Evolutionary conservation across 208 protist species (phyloP).

Genomic region (Trypanosoma cruzi): DNA sequence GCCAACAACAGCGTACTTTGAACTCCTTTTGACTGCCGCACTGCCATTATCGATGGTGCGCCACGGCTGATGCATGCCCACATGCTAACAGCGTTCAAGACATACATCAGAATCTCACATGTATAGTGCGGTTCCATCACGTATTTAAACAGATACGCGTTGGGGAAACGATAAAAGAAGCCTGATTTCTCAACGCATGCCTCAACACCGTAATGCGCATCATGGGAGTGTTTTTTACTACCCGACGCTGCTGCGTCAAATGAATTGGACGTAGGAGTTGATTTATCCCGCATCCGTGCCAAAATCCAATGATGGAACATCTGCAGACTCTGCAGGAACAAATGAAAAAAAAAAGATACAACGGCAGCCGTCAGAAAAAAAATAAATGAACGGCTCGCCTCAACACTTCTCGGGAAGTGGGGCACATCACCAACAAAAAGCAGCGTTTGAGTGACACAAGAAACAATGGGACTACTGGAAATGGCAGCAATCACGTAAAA

Average conservation of each 20-base stretch:
- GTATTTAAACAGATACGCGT: conserved; percentile 34
- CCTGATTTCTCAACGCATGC: not conserved
- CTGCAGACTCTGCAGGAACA: conserved; percentile 59
- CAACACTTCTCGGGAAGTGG: not conserved
- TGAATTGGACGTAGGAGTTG: not conserved
- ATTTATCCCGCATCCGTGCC: conserved; percentile 27
- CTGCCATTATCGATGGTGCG: not conserved
- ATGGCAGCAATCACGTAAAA: conserved; percentile 78
- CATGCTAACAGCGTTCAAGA: conserved; percentile 32
- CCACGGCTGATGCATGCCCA: conserved; percentile 13
- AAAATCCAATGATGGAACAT: conserved; percentile 56
- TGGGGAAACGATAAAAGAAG: conserved; percentile 43
- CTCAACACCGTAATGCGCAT: not conserved
- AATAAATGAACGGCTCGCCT: not conserved
- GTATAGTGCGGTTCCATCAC: conserved; percentile 83
- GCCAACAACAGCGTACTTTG: conserved; percentile 20
- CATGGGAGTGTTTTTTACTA: not conserved
- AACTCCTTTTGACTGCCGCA: not conserved
- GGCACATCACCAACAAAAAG: not conserved
- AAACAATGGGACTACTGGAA: conserved; percentile 30
- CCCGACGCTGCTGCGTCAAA: not conserved
- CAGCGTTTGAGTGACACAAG: not conserved
- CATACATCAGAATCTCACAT: conserved; percentile 76
- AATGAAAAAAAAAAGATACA: conserved; percentile 30
- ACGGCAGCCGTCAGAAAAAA: not conserved